A percentile compares a stretch with the other conserved stretches of the same genome.
These are phyloP conservation scores for Suillus discolor DNA, from an alignment of 768 basidiomycete species.

Conservation along the genomic window DNA sequence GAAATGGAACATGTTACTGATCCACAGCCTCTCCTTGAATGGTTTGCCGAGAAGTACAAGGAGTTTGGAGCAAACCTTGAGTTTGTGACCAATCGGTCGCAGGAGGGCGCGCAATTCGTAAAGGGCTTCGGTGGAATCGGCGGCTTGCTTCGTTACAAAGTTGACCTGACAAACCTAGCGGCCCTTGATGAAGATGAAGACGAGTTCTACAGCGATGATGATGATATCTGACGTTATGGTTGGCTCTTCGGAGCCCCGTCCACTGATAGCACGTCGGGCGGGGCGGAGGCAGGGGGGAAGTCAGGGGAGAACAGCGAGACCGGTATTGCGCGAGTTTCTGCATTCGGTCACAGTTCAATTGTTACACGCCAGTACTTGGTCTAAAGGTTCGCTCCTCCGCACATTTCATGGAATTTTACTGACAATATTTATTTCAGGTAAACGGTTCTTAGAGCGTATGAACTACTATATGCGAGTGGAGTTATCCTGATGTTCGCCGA, in stretches of 20 bases:
- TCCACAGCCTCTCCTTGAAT: constrained; percentile 88
- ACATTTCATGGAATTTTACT: no score
- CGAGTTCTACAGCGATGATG: constrained; percentile 79
- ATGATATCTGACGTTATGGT: constrained; percentile 84
- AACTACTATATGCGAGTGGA: constrained; percentile 15
- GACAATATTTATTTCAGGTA: background rate
- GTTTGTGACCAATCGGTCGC: constrained; percentile 95
- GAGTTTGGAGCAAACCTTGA: constrained; percentile 96
- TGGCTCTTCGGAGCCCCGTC: constrained; percentile 84
- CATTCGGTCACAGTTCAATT: background rate
- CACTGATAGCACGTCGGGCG: constrained; percentile 66
- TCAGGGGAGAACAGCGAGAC: constrained; percentile 4
- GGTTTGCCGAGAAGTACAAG: constrained; percentile 99
- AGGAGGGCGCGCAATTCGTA: constrained; percentile 97
- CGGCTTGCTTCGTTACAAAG: constrained; percentile 94
- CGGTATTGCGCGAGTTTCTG: background rate
- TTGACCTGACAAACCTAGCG: constrained; percentile 86
- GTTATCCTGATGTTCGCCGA: constrained; percentile 19
- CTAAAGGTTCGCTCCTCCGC: background rate
- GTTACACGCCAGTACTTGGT: background rate
- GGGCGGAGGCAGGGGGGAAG: constrained; percentile 44
- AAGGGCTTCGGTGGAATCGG: constrained; percentile 99
- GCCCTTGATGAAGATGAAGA: constrained; percentile 78
- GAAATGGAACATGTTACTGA: constrained; percentile 94
- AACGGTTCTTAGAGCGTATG: constrained; percentile 7